Base-by-base conservation (phyloP, 1,139 yeast species). In the Hemisphaericaspora lyxosophila region DNA sequence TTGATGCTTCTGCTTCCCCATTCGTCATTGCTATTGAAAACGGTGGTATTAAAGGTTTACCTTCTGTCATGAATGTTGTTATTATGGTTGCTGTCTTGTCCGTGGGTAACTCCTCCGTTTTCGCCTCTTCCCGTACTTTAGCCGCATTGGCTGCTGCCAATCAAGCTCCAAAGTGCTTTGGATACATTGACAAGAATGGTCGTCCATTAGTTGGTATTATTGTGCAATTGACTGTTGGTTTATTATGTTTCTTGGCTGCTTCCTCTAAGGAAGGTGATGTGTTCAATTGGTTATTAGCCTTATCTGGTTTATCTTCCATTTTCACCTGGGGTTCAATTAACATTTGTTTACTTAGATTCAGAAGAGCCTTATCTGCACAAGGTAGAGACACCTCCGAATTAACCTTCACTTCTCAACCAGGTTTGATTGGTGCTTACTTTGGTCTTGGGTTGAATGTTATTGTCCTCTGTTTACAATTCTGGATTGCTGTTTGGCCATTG, bases 291-390 rank as follows among this genome's bases (percentile, higher is more conserved):
- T 67, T 88, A 54, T 67, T 86, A 56, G 87, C 96, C 19, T 68
- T 89, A 34, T 84, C 95, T 12, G 95, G 95, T 42, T 76, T 87
- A 47, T 83, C 94, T 33, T 82, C 95, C 2, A 70, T 88, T 41
- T 86, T 87, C 62, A 85, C 94, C 7, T 87, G 95, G 95, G 80
- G 80, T 30, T 80, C 92, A 13, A 85, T 88, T 52, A 80, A 84
- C 55, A 56, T 84, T 40, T 80, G 88, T 50, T 95, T 82, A 50
- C 68, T 88, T 42, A 75, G 95, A 59, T 86, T 87, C 65, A 80
- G 96, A 67, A 60, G 71, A 38, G 96, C 95, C 1, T 71, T 88
- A 67, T 59, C 61, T 28, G 74, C 55, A 8, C 84, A 84, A 62
- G 87, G 87, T 40, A 76, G 85, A 60, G 66, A 73, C 22, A 62